Conservation (phyloP, 2,329 filamentous ascomycete genomes). For the Macrophomina pseudophaseolina region DNA sequence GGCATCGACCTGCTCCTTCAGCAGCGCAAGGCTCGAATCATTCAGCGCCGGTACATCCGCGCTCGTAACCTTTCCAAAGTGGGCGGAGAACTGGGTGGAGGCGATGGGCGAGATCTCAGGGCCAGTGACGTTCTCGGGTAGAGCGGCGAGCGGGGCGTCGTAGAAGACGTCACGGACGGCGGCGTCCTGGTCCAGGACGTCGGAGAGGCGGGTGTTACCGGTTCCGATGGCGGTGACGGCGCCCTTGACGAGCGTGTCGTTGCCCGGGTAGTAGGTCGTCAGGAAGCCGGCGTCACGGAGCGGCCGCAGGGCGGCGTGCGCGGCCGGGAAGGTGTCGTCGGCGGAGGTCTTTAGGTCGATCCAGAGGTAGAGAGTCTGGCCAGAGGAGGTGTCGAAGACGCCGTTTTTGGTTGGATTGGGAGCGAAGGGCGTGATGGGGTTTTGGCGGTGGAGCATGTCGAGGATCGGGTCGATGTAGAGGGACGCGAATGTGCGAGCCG, state of each 20-base stretch:
- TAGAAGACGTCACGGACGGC: constrained; percentile 64
- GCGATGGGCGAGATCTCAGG: constrained; percentile 62
- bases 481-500: constrained; percentile 59
- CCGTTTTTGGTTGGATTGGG: constrained; percentile 44
- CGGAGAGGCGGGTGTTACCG: constrained; percentile 58
- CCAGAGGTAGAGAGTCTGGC: constrained; percentile 68
- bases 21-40: constrained; percentile 54
- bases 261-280: constrained; percentile 56
- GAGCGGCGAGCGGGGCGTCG: constrained; percentile 59
- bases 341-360: constrained; percentile 68
- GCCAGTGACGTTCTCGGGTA: constrained; percentile 55
- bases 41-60: constrained; percentile 43
- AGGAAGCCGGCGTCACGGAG: constrained; percentile 60
- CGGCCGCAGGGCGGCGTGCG: constrained; percentile 62
- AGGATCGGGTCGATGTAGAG: constrained; percentile 67
- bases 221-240: constrained; percentile 68
- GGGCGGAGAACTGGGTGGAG: constrained; percentile 55
- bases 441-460: constrained; percentile 60
- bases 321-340: constrained; percentile 59
- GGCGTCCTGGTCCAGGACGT: constrained; percentile 46
- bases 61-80: constrained; percentile 46
- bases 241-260: constrained; percentile 53
- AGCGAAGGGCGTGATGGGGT: constrained; percentile 58
- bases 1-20: constrained; percentile 57
- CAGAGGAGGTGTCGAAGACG: constrained; percentile 63